Base-by-base conservation (phyloP, 768 basidiomycete genomes). In the Austroboletus eburneus region DNA sequence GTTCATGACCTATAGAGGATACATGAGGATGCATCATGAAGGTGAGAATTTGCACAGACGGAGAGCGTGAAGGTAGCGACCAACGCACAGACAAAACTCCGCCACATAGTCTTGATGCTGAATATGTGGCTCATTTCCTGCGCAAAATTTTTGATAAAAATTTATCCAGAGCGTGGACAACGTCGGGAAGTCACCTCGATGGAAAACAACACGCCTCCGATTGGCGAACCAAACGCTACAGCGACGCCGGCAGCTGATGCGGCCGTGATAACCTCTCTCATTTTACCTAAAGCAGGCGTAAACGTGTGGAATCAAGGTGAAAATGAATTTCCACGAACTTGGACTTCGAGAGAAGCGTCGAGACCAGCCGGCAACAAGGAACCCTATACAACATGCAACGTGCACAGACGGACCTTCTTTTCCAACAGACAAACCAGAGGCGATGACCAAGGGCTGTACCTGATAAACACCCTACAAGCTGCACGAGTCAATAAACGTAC, bases 381-480 rank as follows among this genome's bases (percentile, higher is more conserved):
- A 85, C 1, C 96, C 96, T 50, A 96, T 82, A 59, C 92, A 90
- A 60, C 91, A 95, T 4, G 96, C 96, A 38, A 97, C 88, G 62
- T 99, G 96, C 1, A 99, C 96, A 2, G 92, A 95, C 0, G 96
- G 96, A 0, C 96, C 96, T 69, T 99, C 96, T 67, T 98, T 99
- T 6, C 96, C 96, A 18, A 98, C 92, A 5, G 93, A 94, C 41
- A 98, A 70, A 1, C 96, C 96, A 21, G 95, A 98, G 6, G 93
- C 95, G 55, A 99, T 98, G 32, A 95, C 89, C 25, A 99, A 73
- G 22, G 96, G 96, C 95, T 99, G 54, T 18, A 46, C 42, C 50
- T 48, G 48, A 54, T 68, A 37, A 55, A 25, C 47, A 45, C 29
- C 21, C 18, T 4, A 20, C 29, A 37, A 42, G 42, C 23, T 36